Base-by-base conservation (phyloP, 495 filamentous ascomycete genomes). In the Annulohypoxylon maeteangense region DNA sequence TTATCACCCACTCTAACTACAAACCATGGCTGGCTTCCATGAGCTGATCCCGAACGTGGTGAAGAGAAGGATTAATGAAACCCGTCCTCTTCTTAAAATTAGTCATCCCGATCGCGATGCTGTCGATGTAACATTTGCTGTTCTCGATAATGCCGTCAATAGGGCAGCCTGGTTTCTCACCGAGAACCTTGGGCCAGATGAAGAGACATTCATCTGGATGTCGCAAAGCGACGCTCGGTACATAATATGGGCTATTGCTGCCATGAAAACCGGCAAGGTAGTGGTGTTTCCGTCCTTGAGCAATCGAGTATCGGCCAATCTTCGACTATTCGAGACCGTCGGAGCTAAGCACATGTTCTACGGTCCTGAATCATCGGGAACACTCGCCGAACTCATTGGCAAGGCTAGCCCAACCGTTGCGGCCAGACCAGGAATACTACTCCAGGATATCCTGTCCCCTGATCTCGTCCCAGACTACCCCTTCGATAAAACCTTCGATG, bases 181-280 rank as follows among this genome's bases (percentile, higher is more conserved):
- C 34, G 36, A 75, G 65, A 68, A 75, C 65, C 59, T 75, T 1
- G 22, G 45, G 4, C 32, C 38, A n/a, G 61, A 71, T n/a, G 72
- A 74, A 44, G 56, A 71, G 20, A 69, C 57, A 10, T 75, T 75
- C 16, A 65, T 75, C 1, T 75, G 68, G 65, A 75, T 75, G 72
- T 71, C 64, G 7, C 60, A 67, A 50, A 75, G 67, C 61, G 72
- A 75, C 14, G 51, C 34, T 20, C 59, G 72, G 3, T 75, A 75
- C 48, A 48, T 75, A 50, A 66, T 75, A 60, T 75, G 54, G 55
- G 69, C 58, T 8, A 67, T 75, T 7, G 72, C 72, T 6, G 72
- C 72, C 8, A 75, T 75, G 72, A 75, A 75, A 56, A 69, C 72
- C 1, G 65, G 72, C 31, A 75, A 72, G 61, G 67, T 70, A 0